phyloP scores from a whole-genome alignment of 2,329 filamentous ascomycete species.

The Sordariomycetes sp. region DNA sequence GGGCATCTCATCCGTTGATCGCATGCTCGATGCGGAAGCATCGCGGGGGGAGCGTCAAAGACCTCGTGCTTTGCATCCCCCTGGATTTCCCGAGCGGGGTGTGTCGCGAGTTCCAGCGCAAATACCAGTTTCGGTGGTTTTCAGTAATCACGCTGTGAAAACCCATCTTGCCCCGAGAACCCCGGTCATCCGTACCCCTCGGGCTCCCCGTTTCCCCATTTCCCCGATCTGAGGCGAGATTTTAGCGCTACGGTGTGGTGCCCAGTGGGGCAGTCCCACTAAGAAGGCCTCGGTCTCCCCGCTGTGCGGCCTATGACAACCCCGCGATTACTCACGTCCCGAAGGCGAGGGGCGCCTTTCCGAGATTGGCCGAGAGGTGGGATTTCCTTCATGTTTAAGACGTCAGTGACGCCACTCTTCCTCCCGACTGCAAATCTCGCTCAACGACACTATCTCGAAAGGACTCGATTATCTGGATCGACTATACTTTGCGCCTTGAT shows the following conservation, averaged over 20 bases:
- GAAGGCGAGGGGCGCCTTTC: not conserved
- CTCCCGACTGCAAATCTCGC: not conserved
- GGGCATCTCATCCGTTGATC: not conserved
- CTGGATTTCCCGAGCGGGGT: too few relatives aligned
- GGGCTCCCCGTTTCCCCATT: too few relatives aligned
- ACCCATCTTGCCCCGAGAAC: too few relatives aligned
- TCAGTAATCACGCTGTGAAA: too few relatives aligned
- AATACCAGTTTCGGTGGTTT: too few relatives aligned
- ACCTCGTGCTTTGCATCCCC: not conserved
- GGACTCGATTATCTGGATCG: too few relatives aligned
- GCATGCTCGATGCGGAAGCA: not conserved
- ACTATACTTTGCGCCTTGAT: too few relatives aligned
- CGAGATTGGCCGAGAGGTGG: constrained; percentile 8
- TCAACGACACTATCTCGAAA: too few relatives aligned
- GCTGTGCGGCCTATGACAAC: constrained; percentile 15
- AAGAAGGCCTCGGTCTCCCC: constrained; percentile 1
- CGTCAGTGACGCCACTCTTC: not conserved
- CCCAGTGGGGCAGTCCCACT: not conserved
- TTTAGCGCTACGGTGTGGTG: not conserved
- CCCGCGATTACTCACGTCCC: constrained; percentile 18
- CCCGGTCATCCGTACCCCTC: too few relatives aligned
- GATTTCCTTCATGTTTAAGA: not conserved
- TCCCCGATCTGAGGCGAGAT: too few relatives aligned
- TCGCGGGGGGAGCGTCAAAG: not conserved
- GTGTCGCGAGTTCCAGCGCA: too few relatives aligned